Evolutionary conservation across 1,284 basidiomycete species (phyloP).

Genomic region (Vanrija sp.): DNA sequence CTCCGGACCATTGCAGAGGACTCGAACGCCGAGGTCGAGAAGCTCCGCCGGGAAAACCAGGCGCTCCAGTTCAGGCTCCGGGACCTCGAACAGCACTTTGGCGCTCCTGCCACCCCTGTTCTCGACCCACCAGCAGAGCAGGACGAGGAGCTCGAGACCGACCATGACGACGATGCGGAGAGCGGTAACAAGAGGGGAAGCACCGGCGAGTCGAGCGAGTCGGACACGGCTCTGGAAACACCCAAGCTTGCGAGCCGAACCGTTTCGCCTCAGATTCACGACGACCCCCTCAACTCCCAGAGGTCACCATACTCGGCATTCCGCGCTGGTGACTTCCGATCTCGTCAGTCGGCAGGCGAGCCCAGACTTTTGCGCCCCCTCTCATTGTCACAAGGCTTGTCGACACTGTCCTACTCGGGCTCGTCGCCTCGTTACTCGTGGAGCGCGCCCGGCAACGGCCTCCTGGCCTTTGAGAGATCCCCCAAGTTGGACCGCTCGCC

Average conservation of each 20-base stretch:
- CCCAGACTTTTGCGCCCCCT: conserved; percentile 47
- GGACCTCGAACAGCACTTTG: conserved; percentile 10
- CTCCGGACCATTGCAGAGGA: conserved; percentile 49
- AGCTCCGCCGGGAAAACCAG: conserved; percentile 52
- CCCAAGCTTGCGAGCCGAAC: conserved; percentile 16
- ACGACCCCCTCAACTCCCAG: conserved; percentile 85
- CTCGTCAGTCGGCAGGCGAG: background rate
- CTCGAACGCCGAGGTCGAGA: conserved; percentile 60
- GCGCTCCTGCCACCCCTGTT: conserved; percentile 3
- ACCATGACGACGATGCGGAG: conserved; percentile 2
- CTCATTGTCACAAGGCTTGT: conserved; percentile 94
- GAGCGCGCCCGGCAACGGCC: conserved; percentile 20
- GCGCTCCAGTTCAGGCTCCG: conserved; percentile 8
- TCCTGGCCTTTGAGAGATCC: conserved; percentile 19
- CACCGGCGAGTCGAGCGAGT: conserved; percentile 23
- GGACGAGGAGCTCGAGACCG: conserved; percentile 18
- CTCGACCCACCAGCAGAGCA: conserved; percentile 13
- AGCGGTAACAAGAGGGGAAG: conserved; percentile 13
- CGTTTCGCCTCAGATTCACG: conserved; percentile 23
- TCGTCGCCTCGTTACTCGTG: conserved; percentile 41
- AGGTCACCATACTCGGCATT: conserved; percentile 65
- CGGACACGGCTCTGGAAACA: conserved; percentile 15
- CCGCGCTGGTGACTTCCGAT: conserved; percentile 28
- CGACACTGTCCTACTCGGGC: conserved; percentile 67
- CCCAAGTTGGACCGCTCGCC: conserved; percentile 29